Evolutionary conservation across 805 yeast species (phyloP).

Genomic region (Candida incommunis): DNA sequence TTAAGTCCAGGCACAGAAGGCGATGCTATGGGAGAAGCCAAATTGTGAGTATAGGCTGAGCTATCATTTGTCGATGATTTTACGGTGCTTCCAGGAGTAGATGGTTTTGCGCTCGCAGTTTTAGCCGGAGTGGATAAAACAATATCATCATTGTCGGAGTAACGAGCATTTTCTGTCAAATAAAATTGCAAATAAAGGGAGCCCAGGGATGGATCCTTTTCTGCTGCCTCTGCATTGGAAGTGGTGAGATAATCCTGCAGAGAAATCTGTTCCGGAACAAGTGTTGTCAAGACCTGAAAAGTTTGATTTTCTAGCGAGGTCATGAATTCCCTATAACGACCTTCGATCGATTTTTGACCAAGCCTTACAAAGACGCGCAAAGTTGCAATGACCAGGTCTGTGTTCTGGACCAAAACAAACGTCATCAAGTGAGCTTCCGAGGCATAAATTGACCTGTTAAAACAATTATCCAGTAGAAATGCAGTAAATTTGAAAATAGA

Average conservation of each 20-base stretch:
- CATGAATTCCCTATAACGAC: neutral
- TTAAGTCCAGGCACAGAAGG: neutral
- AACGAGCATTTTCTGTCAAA: too few relatives aligned
- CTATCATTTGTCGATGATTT: neutral
- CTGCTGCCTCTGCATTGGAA: neutral
- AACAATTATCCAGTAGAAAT: conserved; percentile 51
- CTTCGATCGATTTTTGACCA: neutral
- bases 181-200: neutral
- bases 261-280: neutral
- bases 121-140: neutral
- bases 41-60: neutral
- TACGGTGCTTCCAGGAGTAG: neutral
- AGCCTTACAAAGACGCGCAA: conserved; percentile 31
- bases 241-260: neutral
- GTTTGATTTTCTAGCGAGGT: neutral
- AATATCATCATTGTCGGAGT: neutral
- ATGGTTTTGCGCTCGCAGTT: neutral
- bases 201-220: neutral
- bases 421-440: conserved; percentile 46
- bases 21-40: neutral
- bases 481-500: conserved; percentile 49
- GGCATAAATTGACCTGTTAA: conserved; percentile 53
- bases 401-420: conserved; percentile 44
- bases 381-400: conserved; percentile 44
- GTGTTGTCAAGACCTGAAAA: neutral